Percentiles rank a stretch among this genome's conserved stretches.
Evolutionary conservation across 345 rosid species (phyloP).

Genomic region (Eutrema heterophyllum): DNA sequence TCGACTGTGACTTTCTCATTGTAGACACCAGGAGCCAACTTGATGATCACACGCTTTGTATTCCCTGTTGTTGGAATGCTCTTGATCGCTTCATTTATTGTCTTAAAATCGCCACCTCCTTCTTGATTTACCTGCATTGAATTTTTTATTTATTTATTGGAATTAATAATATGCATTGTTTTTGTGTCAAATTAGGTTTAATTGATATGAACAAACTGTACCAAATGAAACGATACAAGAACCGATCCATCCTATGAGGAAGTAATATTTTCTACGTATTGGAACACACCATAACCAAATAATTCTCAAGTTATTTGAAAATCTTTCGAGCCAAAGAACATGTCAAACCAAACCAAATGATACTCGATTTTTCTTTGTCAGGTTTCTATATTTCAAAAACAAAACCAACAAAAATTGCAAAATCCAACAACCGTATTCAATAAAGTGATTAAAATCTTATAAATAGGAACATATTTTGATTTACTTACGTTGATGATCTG

Average conservation of each 20-base stretch:
- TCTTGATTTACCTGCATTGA: slow-evolving; percentile 18
- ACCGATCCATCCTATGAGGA: too few species aligned
- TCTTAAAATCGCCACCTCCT: slow-evolving; percentile 40
- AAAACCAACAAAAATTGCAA: background rate
- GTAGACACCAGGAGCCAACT: slow-evolving; percentile 46
- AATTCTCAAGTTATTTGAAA: too few species aligned
- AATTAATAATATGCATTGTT: background rate
- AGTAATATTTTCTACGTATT: too few species aligned
- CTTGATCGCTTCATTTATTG: slow-evolving; percentile 43
- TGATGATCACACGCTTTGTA: slow-evolving; percentile 46
- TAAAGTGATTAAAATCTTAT: background rate
- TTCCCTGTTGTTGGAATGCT: slow-evolving; percentile 47
- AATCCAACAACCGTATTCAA: background rate
- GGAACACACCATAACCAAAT: too few species aligned
- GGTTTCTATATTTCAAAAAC: background rate
- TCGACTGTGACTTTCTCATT: slow-evolving; percentile 51
- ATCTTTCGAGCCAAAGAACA: background rate
- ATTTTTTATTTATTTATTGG: background rate
- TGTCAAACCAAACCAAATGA: background rate
- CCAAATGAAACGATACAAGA: background rate
- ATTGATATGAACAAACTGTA: too few species aligned
- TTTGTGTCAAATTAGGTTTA: background rate
- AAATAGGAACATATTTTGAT: background rate
- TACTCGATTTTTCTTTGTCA: background rate
- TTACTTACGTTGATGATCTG: slow-evolving; percentile 38